Evolutionary conservation across 2,329 filamentous ascomycete species (phyloP).

Genomic region (Chaetoscypha palmicola): DNA sequence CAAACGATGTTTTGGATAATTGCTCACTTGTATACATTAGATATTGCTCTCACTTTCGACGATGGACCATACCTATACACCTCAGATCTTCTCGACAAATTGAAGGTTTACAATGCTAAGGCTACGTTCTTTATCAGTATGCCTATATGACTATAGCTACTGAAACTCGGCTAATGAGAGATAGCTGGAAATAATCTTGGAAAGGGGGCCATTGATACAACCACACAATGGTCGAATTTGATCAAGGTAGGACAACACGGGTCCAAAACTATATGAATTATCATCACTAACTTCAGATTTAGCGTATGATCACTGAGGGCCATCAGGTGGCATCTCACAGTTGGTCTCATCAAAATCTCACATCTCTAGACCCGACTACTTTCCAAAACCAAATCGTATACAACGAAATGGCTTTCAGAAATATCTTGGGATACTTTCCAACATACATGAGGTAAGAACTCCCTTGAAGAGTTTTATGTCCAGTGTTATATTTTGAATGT

Average conservation of each 20-base stretch:
- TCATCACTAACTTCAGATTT: no score
- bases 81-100: slow-evolving; percentile 42
- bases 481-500: neutral
- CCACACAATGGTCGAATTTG: slow-evolving; percentile 38
- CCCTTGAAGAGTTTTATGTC: neutral
- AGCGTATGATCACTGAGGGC: slow-evolving; percentile 32
- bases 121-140: slow-evolving; percentile 54
- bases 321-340: slow-evolving; percentile 57
- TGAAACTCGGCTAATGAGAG: slow-evolving; percentile 5
- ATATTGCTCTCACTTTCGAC: slow-evolving; percentile 59
- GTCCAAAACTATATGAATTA: no score
- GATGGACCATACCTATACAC: slow-evolving; percentile 61
- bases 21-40: slow-evolving; percentile 22
- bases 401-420: slow-evolving; percentile 48
- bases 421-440: slow-evolving; percentile 48
- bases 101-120: slow-evolving; percentile 52
- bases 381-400: slow-evolving; percentile 44
- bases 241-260: slow-evolving; percentile 36
- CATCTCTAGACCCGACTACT: slow-evolving; percentile 35
- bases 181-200: slow-evolving; percentile 45
- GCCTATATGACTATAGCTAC: slow-evolving; percentile 33
- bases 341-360: slow-evolving; percentile 45
- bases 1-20: slow-evolving; percentile 47
- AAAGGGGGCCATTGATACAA: slow-evolving; percentile 16
- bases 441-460: slow-evolving; percentile 40